These are phyloP conservation scores for Geotrichum reessii DNA, from an alignment of 1,139 yeast species.

Conservation along the genomic window DNA sequence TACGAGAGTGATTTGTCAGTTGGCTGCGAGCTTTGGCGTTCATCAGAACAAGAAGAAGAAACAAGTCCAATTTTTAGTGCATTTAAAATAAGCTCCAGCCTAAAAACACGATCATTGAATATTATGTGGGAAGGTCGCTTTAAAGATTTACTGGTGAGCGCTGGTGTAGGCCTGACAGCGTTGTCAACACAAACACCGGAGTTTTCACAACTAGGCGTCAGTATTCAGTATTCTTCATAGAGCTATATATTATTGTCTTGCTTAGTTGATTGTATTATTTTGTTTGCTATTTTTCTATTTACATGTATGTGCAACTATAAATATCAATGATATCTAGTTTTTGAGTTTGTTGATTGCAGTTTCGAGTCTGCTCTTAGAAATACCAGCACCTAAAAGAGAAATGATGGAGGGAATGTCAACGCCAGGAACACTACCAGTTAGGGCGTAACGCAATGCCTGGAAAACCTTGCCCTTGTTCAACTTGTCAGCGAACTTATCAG, in stretches of 20 bases:
- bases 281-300: neutral
- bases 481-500: neutral
- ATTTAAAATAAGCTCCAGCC: constrained; percentile 65
- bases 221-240: constrained; percentile 36
- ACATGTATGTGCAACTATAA: neutral
- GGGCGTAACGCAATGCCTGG: constrained; percentile 59
- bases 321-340: neutral
- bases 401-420: constrained; percentile 57
- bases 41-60: constrained; percentile 16
- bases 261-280: neutral
- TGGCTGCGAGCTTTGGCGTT: constrained; percentile 77
- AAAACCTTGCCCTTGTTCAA: constrained; percentile 40
- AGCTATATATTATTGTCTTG: neutral
- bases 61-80: constrained; percentile 52
- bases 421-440: constrained; percentile 73
- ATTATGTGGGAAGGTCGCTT: constrained; percentile 85
- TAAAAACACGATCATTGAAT: constrained; percentile 56
- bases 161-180: constrained; percentile 55
- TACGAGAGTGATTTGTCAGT: constrained; percentile 81
- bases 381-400: constrained; percentile 50
- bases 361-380: constrained; percentile 3
- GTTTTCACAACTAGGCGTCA: constrained; percentile 36
- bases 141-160: constrained; percentile 70
- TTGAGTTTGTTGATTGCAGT: neutral
- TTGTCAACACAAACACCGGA: constrained; percentile 32